These are phyloP conservation scores for Aphanoascus verrucosus DNA, from an alignment of 2,329 filamentous ascomycete genomes.

Conservation along the genomic window DNA sequence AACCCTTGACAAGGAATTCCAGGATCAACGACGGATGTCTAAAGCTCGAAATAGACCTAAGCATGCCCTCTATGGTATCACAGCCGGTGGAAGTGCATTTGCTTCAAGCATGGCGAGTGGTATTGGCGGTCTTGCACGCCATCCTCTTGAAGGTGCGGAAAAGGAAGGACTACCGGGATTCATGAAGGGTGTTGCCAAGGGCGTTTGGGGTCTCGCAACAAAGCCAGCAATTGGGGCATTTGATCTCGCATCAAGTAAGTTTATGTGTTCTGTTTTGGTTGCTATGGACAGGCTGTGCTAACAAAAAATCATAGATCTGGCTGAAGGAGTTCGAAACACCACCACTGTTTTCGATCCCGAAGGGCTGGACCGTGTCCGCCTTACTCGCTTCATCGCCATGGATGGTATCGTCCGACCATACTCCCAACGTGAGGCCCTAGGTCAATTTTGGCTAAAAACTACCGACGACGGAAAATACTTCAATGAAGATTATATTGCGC, in stretches of 20 bases:
- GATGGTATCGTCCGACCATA: constrained; percentile 94
- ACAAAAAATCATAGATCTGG: constrained; percentile 49
- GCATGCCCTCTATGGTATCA: constrained; percentile 92
- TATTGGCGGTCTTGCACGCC: constrained; percentile 82
- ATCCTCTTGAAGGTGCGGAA: constrained; percentile 90
- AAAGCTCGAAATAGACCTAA: constrained; percentile 88
- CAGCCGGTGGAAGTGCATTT: constrained; percentile 88
- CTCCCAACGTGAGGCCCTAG: constrained; percentile 85
- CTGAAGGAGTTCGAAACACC: constrained; percentile 94
- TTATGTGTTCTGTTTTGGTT: not conserved
- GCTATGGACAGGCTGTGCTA: constrained; percentile 6
- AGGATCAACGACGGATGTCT: constrained; percentile 88
- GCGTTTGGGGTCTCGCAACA: constrained; percentile 83
- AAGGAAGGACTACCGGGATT: constrained; percentile 90
- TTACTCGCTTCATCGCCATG: constrained; percentile 79
- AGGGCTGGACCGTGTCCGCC: constrained; percentile 86
- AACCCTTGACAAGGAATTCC: constrained; percentile 96
- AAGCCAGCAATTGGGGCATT: constrained; percentile 96
- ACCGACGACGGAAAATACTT: constrained; percentile 96
- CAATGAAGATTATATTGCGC: constrained; percentile 93
- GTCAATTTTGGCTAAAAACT: constrained; percentile 98
- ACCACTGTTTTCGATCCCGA: constrained; percentile 96
- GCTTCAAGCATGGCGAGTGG: constrained; percentile 86
- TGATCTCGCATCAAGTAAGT: constrained; percentile 72
- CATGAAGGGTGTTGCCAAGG: constrained; percentile 95